Evolutionary conservation across 371 early-diverging fungal genomes (phyloP), one percentile per base, ranked within the genome.

Genomic region (Mortierella sp.): DNA sequence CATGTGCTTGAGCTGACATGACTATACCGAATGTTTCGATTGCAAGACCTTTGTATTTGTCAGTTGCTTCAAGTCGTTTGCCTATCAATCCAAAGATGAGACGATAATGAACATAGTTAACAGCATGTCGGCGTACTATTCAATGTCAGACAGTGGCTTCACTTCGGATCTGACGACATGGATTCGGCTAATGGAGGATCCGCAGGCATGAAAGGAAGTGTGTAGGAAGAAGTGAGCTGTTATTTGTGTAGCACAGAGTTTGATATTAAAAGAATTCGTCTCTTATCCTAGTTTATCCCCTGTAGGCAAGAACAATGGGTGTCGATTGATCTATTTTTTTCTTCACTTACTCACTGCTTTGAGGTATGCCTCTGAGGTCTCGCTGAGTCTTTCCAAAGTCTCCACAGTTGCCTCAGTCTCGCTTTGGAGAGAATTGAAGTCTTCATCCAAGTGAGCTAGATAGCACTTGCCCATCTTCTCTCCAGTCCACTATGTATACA

Each of bases 21-120:
- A 86, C 84, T 47, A 79, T 75, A 22, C 90, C 94, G 57, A 93
- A 77, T 0, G 88, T 85, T 60, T 92, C 89, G 53, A 90, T 67
- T 3, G 93, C 91, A 29, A 87, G 67, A 1, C 83, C 76, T 71
- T 91, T 92, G 32, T 75, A 64, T 64, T 90, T 93, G 53, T 91
- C 92, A 61, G 88, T 90, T 8, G 89, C 85, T 15, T 88, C 88
- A 0, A 85, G 80, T 56, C 85, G 87, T 62, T 90, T 92, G 47
- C 85, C 85, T 68, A 88, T 9, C 2, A 53, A 15, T 47, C n/a
- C n/a, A 47, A 47, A n/a, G 47, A 47, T 47, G 47, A 47, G n/a
- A 47, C 7, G n/a, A 47, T 4, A 6, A n/a, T 47, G 47, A 47
- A 19, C 28, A n/a, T n/a, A n/a, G 47, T 47, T 47, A n/a, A 47